A percentile compares a stretch with the other conserved stretches of the same genome.
These are phyloP conservation scores for Hymenoscyphus albidus DNA, from an alignment of 2,329 filamentous ascomycete genomes.

Conservation along the genomic window DNA sequence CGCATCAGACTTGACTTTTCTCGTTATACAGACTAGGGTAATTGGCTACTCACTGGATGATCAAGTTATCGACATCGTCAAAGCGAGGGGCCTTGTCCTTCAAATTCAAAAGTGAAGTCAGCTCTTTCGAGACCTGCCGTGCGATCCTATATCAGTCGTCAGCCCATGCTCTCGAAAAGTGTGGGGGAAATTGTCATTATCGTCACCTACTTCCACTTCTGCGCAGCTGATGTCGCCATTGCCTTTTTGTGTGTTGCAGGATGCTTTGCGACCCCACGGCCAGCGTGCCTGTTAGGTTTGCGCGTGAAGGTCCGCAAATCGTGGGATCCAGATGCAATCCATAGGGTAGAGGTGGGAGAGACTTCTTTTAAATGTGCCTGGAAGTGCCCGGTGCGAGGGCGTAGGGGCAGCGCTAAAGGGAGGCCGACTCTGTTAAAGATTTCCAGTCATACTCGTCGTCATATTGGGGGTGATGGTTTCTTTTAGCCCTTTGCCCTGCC, in stretches of 20 bases:
- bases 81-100: conserved; percentile 45
- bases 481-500: neutral
- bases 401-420: conserved; percentile 4
- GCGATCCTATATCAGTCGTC: conserved; percentile 34
- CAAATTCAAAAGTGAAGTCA: conserved; percentile 46
- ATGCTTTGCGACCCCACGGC: conserved; percentile 43
- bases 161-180: neutral
- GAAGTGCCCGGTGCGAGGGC: neutral
- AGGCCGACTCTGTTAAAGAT: neutral
- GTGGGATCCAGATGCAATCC: conserved; percentile 28
- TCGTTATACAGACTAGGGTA: neutral
- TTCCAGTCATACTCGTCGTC: neutral
- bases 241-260: conserved; percentile 19
- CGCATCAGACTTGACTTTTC: conserved; percentile 16
- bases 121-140: conserved; percentile 45
- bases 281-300: conserved; percentile 54
- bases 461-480: too few relatives aligned
- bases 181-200: conserved; percentile 25
- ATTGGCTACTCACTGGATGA: conserved; percentile 29
- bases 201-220: conserved; percentile 47
- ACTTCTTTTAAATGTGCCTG: conserved; percentile 1
- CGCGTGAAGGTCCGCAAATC: conserved; percentile 41
- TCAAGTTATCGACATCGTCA: conserved; percentile 42
- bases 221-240: conserved; percentile 38
- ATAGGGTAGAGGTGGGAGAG: conserved; percentile 19